Conservation (phyloP, 495 filamentous ascomycete genomes). For the Filosporella fistucella region DNA sequence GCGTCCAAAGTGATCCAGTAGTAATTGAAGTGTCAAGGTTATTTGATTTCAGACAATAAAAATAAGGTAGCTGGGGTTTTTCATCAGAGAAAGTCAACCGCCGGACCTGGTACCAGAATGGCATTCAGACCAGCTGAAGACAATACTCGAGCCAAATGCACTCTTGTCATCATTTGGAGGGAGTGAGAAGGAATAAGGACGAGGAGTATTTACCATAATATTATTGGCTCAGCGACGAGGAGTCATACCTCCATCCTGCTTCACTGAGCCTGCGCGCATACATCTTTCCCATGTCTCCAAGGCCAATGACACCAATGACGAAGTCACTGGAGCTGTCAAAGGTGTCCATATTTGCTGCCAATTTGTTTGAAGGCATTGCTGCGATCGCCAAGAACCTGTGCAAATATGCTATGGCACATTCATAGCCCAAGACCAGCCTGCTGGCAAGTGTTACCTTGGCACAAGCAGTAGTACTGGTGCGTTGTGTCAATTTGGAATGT, state of each 20-base stretch:
- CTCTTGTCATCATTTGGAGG: slow-evolving; percentile 90
- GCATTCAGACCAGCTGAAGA: slow-evolving; percentile 31
- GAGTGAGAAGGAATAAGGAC: slow-evolving; percentile 25
- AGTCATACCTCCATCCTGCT: slow-evolving; percentile 89
- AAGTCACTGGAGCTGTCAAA: no score
- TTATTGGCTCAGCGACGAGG: slow-evolving; percentile 18
- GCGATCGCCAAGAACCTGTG: no score
- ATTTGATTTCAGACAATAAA: slow-evolving; percentile 80
- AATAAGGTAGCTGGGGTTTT: slow-evolving; percentile 94
- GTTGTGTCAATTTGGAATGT: no score
- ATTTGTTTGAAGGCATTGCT: slow-evolving; percentile 20
- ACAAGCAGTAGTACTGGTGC: no score
- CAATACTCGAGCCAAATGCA: slow-evolving; percentile 99
- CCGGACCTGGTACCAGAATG: slow-evolving; percentile 26
- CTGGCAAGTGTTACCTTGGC: no score
- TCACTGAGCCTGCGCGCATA: slow-evolving; percentile 81
- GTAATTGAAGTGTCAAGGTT: slow-evolving; percentile 7
- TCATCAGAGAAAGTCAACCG: slow-evolving; percentile 74
- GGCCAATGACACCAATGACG: slow-evolving; percentile 89
- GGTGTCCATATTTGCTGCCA: slow-evolving; percentile 43
- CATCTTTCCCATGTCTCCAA: slow-evolving; percentile 99
- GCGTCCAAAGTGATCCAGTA: not conserved
- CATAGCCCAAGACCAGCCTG: no score
- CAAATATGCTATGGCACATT: no score
- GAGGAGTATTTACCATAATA: slow-evolving; percentile 14